Evolutionary conservation across 768 basidiomycete genomes (phyloP).

Genomic region (Gloeopeniophorella convolvens): DNA sequence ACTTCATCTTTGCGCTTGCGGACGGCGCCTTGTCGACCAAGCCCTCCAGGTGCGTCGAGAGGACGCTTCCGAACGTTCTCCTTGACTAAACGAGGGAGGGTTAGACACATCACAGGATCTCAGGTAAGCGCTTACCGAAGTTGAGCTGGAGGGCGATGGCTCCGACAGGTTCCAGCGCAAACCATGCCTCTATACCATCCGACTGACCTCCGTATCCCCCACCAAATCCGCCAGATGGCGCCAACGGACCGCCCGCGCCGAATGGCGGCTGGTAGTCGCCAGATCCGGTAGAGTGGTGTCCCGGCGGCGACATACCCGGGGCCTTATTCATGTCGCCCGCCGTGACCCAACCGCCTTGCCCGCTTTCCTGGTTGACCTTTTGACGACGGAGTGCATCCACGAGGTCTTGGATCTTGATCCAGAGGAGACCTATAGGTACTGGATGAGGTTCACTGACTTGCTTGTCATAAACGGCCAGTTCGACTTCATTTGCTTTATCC

Average conservation of each 20-base stretch:
- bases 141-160: conserved; percentile 82
- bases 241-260: neutral
- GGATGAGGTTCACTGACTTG: conserved; percentile 74
- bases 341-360: conserved; percentile 94
- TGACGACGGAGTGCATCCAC: conserved; percentile 90
- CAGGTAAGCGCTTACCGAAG: conserved; percentile 61
- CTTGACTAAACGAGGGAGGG: conserved; percentile 59
- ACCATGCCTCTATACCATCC: conserved; percentile 96
- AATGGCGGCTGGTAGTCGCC: conserved; percentile 18
- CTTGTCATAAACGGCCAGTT: conserved; percentile 93
- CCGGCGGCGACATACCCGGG: conserved; percentile 9
- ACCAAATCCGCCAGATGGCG: conserved; percentile 2
- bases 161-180: conserved; percentile 95
- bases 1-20: conserved; percentile 97
- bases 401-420: conserved; percentile 90
- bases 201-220: conserved; percentile 21
- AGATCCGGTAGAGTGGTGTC: conserved; percentile 17
- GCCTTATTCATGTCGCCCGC: conserved; percentile 72
- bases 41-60: conserved; percentile 82
- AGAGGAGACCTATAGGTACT: conserved; percentile 88
- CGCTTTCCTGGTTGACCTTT: conserved; percentile 80
- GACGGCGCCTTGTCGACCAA: conserved; percentile 96
- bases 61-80: conserved; percentile 96
- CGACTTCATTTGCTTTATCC: conserved; percentile 98
- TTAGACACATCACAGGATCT: conserved; percentile 9